Conservation (phyloP, 306 rosid genomes). For the Glycine tomentella region DNA sequence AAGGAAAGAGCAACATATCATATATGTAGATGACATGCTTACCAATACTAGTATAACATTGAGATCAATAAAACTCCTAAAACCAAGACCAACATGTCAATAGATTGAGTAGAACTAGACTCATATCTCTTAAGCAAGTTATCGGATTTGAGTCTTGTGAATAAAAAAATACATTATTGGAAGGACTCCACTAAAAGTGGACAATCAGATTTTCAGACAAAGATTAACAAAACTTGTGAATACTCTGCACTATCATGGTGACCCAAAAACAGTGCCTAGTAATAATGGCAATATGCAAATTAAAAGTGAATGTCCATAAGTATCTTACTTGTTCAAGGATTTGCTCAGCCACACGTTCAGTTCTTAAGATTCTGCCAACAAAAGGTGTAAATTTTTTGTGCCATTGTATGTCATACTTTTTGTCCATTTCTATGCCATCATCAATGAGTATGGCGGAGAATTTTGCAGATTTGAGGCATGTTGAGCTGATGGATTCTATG, state of each 20-base stretch:
- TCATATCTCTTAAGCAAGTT: too few species aligned
- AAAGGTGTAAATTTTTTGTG: slow-evolving; percentile 62
- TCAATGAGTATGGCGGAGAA: slow-evolving; percentile 80
- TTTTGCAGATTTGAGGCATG: slow-evolving; percentile 78
- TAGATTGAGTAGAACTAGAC: too few species aligned
- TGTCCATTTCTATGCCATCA: slow-evolving; percentile 79
- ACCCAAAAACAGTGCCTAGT: background rate
- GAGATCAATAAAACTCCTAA: background rate
- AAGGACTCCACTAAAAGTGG: too few species aligned
- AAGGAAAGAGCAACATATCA: background rate
- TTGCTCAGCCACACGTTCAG: slow-evolving; percentile 76
- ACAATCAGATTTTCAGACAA: too few species aligned
- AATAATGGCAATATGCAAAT: slow-evolving; percentile 19
- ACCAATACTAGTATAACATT: background rate
- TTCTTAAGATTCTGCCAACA: slow-evolving; percentile 81
- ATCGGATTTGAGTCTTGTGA: too few species aligned
- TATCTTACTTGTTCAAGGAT: slow-evolving; percentile 75
- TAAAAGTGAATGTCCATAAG: slow-evolving; percentile 4
- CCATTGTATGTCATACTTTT: slow-evolving; percentile 70
- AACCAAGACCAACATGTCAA: background rate
- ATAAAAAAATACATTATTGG: too few species aligned
- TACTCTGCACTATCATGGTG: too few species aligned
- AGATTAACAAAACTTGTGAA: too few species aligned
- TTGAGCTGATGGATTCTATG: slow-evolving; percentile 63
- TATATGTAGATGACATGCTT: slow-evolving; percentile 15